Base-by-base conservation (phyloP, 176 grass and related monocot species). In the Panicum miliaceum region DNA sequence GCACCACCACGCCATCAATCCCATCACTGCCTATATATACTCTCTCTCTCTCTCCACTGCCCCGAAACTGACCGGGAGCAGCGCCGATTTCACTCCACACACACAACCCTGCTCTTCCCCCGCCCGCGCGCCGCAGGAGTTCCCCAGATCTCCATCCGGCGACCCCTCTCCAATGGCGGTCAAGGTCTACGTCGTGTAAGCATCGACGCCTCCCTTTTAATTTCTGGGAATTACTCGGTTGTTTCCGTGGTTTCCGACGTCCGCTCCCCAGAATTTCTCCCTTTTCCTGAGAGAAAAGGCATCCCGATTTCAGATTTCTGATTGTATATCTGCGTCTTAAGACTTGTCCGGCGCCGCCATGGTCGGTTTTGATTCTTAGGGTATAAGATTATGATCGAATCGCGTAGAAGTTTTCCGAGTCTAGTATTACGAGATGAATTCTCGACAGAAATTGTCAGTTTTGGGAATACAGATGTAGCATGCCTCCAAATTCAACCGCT, bases 141-240 rank as follows among this genome's bases (percentile, higher is more conserved):
- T 54, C 15, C 1, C 62, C 85, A 81, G 74, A 93, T 86, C 84
- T 48, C 48, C 78, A 47, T 65, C 78, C 73, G 52, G 69, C 81
- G 71, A 67, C 35, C 16, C 65, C n/a, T 84, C 87, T 82, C 79
- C 88, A 82, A 97, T 97, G 94, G 89, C 91, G 54, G 81, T 74
- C 64, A 97, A 94, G 88, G 69, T 97, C 74, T 97, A 97, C 84
- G 78, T 97, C 43, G 91, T 97, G 94, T 97, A 94, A 93, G 94
- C 66, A 81, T 69, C 77, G 12, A 23, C 51, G 18, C 58, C 72
- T 63, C 72, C 51, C 26, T 38, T 56, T 81, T 34, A 66, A 23
- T 51, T 78, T 37, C 65, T 41, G 68, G 34, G 50, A 80, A 78
- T 86, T 67, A 41, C 5, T 64, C 20, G 25, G 27, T 32, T 43